Base-by-base conservation (phyloP, 768 basidiomycete species). In the Rhodotorula kratochvilovae region DNA sequence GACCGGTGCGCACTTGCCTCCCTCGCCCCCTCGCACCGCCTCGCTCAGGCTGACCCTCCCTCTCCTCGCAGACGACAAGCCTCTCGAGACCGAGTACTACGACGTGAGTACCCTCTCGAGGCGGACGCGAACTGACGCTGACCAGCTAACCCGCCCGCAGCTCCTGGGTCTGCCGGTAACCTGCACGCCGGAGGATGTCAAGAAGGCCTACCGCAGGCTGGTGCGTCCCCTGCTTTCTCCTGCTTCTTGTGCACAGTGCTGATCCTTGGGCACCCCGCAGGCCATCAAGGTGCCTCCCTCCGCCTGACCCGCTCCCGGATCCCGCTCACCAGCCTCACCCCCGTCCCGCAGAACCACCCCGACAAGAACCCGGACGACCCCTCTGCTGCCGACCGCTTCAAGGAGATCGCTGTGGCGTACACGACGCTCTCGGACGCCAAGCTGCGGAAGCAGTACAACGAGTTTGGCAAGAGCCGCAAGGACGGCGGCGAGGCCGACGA, bases 281-380 rank as follows among this genome's bases (percentile, higher is more conserved):
- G 92, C 92, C 4, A 92, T 95, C 81, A 92, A 92, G 89, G 63
- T 63, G 1, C 63, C 23, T 21, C 8, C 31, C 5, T 21, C 11
- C 39, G 23, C 31, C 2, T n/a, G 3, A 5, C 15, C 19, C 77
- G 91, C 92, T 79, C 91, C 54, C 23, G 54, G 46, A 35, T 56
- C 63, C 33, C 59, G 43, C 29, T 63, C 17, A 45, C 29, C 16
- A 15, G 10, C 15, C 43, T 35, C 11, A 23, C 27, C 45, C 56
- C 25, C 39, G 39, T 42, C 27, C 0, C 46, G 23, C 53, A 66
- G 65, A 66, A 59, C 63, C 70, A 74, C 50, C 72, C 91, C 0
- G 91, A 93, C 85, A 93, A 93, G 84, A 92, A 94, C 78, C 90
- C 87, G 1, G 87, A 89, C 77, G 91, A 93, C 80, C 91, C 90